phyloP scores from a whole-genome alignment of 2,329 filamentous ascomycete species.

The Alternaria tenuissima region DNA sequence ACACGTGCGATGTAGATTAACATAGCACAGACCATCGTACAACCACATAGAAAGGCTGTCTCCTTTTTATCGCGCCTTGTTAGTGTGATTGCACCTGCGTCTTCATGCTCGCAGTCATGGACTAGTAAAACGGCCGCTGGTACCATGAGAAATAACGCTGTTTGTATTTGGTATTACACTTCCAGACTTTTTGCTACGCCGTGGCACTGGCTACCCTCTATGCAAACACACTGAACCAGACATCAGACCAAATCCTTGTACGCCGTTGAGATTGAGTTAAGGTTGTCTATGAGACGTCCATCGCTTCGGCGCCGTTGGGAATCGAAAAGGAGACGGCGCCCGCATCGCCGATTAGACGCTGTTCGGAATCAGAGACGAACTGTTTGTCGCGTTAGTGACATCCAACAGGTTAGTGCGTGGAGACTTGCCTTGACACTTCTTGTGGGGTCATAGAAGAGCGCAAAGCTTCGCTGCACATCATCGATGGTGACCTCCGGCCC shows the following conservation, averaged over 20 bases:
- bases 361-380: conserved; percentile 90
- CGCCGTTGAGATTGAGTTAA: conserved; percentile 20
- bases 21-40: background rate
- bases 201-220: conserved; percentile 6
- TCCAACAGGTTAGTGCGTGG: background rate
- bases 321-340: conserved; percentile 76
- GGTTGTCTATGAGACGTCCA: conserved; percentile 68
- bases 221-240: conserved; percentile 33
- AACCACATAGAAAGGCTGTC: background rate
- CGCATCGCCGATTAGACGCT: conserved; percentile 87
- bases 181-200: conserved; percentile 12
- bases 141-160: background rate
- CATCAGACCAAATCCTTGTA: conserved; percentile 29
- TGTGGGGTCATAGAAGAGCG: conserved; percentile 88
- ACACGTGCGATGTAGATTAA: background rate
- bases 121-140: background rate
- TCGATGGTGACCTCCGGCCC: conserved; percentile 83
- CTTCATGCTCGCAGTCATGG: background rate
- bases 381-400: conserved; percentile 33
- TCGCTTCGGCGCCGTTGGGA: conserved; percentile 67
- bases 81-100: background rate
- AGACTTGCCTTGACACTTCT: conserved; percentile 75
- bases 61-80: background rate
- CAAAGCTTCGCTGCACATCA: conserved; percentile 92
- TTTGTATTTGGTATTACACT: conserved; percentile 7